Percentiles rank a stretch among this genome's conserved stretches.
These are phyloP conservation scores for Picochlorum sp. DNA, from an alignment of 139 green algal genomes.

Conservation along the genomic window DNA sequence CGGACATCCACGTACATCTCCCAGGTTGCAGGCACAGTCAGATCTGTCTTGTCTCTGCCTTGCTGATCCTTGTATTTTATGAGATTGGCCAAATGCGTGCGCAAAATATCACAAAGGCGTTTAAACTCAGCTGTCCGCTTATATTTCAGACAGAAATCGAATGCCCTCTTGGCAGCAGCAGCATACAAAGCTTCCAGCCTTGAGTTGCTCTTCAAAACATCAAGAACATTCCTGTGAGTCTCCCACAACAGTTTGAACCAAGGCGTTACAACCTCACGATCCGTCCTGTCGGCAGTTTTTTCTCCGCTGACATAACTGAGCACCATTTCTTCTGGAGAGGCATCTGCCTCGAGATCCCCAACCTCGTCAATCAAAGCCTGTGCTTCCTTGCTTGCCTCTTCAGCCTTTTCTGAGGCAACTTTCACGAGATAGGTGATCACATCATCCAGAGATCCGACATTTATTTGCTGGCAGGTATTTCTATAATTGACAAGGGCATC, in stretches of 20 bases:
- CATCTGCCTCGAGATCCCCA: conserved; percentile 91
- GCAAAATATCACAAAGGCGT: conserved; percentile 95
- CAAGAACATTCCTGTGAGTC: conserved; percentile 81
- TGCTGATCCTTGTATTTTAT: conserved; percentile 79
- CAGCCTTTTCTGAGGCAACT: conserved; percentile 74
- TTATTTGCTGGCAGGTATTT: conserved; percentile 92
- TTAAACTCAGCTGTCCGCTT: conserved; percentile 96
- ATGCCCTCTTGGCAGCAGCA: conserved; percentile 67
- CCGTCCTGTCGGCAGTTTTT: conserved; percentile 85
- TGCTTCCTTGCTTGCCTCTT: conserved; percentile 66
- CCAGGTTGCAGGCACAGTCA: conserved; percentile 73
- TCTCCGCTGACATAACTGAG: conserved; percentile 90
- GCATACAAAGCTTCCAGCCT: conserved; percentile 94
- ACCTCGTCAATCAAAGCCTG: conserved; percentile 66
- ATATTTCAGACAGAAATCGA: conserved; percentile 93
- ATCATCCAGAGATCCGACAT: conserved; percentile 90
- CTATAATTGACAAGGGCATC: conserved; percentile 97
- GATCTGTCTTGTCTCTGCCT: conserved; percentile 81
- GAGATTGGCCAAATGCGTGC: conserved; percentile 93
- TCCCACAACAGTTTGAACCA: conserved; percentile 99
- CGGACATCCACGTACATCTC: conserved; percentile 91
- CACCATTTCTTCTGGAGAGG: conserved; percentile 95
- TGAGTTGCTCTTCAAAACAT: conserved; percentile 96
- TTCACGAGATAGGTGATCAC: conserved; percentile 98
- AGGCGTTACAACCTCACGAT: conserved; percentile 93